Conservation (phyloP, 2,329 filamentous ascomycete species). For the Akanthomyces uredinophilus region DNA sequence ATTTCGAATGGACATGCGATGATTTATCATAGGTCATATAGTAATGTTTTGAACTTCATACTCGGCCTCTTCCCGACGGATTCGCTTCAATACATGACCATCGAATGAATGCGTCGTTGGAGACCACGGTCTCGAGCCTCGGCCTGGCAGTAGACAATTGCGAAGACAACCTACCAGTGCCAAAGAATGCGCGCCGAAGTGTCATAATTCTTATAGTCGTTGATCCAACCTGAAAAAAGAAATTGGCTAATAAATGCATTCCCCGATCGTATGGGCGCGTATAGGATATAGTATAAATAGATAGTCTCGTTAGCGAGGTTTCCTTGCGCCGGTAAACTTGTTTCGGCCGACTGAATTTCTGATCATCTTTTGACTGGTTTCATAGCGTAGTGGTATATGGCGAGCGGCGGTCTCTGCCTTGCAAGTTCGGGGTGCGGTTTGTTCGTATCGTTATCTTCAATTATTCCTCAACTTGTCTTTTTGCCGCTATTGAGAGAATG, state of each 20-base stretch:
- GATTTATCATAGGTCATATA: background rate
- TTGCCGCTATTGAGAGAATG: background rate
- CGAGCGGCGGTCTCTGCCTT: too few species aligned
- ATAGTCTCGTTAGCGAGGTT: background rate
- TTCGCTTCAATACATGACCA: background rate
- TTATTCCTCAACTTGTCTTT: background rate
- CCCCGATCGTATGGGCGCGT: background rate
- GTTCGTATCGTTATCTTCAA: background rate
- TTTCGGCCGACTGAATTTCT: background rate
- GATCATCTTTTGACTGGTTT: background rate
- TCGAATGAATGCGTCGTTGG: background rate
- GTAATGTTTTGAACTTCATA: background rate
- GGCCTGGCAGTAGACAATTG: background rate
- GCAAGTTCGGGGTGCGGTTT: background rate
- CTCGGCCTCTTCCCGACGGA: background rate
- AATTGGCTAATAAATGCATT: background rate
- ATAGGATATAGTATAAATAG: background rate
- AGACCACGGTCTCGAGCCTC: background rate
- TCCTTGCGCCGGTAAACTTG: background rate
- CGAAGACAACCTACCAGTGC: background rate
- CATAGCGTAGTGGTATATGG: background rate
- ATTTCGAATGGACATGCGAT: background rate
- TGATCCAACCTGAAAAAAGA: slow-evolving; percentile 5
- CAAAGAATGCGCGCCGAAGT: background rate
- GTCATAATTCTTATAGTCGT: slow-evolving; percentile 3